phyloP scores from a whole-genome alignment of 371 early-diverging fungal species.

The Mucor circinelloides region DNA sequence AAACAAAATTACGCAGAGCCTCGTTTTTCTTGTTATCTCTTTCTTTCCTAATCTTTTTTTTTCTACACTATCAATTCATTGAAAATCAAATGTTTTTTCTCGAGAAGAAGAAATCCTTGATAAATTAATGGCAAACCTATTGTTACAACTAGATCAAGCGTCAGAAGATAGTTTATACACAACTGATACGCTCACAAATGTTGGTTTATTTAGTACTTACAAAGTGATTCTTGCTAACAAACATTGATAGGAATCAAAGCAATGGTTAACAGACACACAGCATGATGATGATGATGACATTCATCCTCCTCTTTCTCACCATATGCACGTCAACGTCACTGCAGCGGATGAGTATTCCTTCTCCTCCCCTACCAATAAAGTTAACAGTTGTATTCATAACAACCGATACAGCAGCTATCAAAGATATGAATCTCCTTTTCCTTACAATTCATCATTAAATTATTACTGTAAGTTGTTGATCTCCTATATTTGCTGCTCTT shows the following conservation, averaged over 20 bases:
- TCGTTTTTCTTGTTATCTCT: not conserved
- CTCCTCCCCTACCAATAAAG: not conserved
- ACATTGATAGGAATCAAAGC: not conserved
- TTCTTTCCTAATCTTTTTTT: not conserved
- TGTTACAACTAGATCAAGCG: constrained; percentile 1
- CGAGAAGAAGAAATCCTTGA: not conserved
- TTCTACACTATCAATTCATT: not conserved
- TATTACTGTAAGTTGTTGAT: constrained; percentile 3
- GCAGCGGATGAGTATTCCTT: not conserved
- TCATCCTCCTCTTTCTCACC: not conserved
- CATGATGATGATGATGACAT: not conserved
- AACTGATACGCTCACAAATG: constrained; percentile 3
- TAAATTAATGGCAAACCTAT: not conserved
- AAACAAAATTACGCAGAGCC: not conserved
- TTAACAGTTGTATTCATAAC: not conserved
- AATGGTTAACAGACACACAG: not conserved
- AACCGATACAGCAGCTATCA: not conserved
- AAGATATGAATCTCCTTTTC: not conserved
- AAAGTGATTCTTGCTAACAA: not conserved
- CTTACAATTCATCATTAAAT: not conserved
- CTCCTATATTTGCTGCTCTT: not conserved
- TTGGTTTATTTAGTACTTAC: not conserved
- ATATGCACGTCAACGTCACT: constrained; percentile 1
- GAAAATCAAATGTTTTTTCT: not conserved
- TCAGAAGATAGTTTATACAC: not conserved